These are phyloP conservation scores for Nannochloropsis granulata DNA, from an alignment of 108 stramenopile genomes.

Conservation along the genomic window DNA sequence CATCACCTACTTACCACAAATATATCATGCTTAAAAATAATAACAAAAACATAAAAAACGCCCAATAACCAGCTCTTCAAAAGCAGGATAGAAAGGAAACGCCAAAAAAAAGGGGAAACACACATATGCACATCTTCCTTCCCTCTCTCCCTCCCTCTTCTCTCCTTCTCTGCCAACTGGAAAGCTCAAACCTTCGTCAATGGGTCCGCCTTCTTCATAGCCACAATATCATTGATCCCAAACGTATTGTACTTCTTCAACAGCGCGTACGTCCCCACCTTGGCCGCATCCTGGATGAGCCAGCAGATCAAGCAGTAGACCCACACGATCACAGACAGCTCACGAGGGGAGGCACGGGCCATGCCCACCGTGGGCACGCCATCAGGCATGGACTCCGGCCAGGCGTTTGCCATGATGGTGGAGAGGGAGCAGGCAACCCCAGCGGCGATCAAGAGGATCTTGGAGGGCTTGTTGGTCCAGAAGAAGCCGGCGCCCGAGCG, in stretches of 20 bases:
- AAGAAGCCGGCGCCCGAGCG: conserved; percentile 8
- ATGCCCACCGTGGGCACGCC: background rate
- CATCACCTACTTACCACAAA: too few relatives aligned
- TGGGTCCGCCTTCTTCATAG: background rate
- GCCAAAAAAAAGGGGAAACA: too few relatives aligned
- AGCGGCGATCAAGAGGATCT: background rate
- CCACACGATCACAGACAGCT: conserved; percentile 14
- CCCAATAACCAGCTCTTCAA: too few relatives aligned
- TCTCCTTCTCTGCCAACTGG: too few relatives aligned
- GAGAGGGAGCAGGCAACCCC: conserved; percentile 6
- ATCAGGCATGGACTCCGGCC: conserved; percentile 2
- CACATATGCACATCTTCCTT: too few relatives aligned
- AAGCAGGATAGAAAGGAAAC: too few relatives aligned
- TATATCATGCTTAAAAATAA: too few relatives aligned
- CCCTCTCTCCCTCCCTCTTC: too few relatives aligned
- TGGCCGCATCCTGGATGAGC: conserved; percentile 20
- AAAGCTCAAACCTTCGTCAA: background rate
- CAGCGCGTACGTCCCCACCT: background rate
- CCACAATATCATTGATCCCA: conserved; percentile 1
- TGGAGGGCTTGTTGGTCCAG: conserved; percentile 6
- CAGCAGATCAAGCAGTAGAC: conserved; percentile 26
- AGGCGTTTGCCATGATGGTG: conserved; percentile 12
- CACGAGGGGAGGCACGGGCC: background rate
- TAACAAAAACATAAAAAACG: too few relatives aligned
- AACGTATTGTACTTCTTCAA: background rate